Percentiles rank a stretch among this genome's conserved stretches.
These are phyloP conservation scores for Malassezia sympodialis DNA, from an alignment of 1,284 basidiomycete genomes.

Conservation along the genomic window DNA sequence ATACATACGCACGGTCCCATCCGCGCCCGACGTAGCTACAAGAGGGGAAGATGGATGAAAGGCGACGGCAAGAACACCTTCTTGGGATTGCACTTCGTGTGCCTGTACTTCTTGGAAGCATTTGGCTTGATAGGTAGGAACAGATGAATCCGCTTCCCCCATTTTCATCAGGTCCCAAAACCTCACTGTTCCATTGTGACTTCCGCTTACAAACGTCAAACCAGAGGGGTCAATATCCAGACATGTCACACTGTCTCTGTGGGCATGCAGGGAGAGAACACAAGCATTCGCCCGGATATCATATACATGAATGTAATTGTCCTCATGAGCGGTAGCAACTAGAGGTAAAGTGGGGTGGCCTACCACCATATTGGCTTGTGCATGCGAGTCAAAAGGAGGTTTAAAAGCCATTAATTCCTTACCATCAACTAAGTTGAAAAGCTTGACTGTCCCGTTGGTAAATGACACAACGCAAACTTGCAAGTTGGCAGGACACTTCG, in stretches of 20 bases:
- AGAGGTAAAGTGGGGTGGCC: constrained; percentile 84
- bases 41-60: constrained; percentile 75
- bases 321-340: constrained; percentile 82
- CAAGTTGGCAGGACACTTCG: constrained; percentile 57
- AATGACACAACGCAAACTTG: constrained; percentile 62
- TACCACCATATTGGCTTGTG: constrained; percentile 74
- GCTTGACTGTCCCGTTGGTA: constrained; percentile 74
- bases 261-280: constrained; percentile 77
- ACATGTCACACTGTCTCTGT: constrained; percentile 80
- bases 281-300: constrained; percentile 72
- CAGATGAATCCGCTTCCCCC: background rate
- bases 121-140: constrained; percentile 34
- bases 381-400: background rate
- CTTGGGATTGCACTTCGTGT: constrained; percentile 67
- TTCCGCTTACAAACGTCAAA: constrained; percentile 75
- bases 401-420: constrained; percentile 63
- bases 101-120: constrained; percentile 82
- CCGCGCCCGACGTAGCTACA: constrained; percentile 83
- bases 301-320: constrained; percentile 81
- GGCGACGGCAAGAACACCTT: constrained; percentile 78
- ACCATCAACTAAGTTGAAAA: constrained; percentile 77
- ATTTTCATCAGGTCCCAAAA: constrained; percentile 77
- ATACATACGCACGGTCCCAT: constrained; percentile 81
- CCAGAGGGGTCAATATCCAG: constrained; percentile 77
- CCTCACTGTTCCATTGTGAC: constrained; percentile 84